These are phyloP conservation scores for Ascochyta clinopodiicola DNA, from an alignment of 2,329 filamentous ascomycete genomes.

Conservation along the genomic window DNA sequence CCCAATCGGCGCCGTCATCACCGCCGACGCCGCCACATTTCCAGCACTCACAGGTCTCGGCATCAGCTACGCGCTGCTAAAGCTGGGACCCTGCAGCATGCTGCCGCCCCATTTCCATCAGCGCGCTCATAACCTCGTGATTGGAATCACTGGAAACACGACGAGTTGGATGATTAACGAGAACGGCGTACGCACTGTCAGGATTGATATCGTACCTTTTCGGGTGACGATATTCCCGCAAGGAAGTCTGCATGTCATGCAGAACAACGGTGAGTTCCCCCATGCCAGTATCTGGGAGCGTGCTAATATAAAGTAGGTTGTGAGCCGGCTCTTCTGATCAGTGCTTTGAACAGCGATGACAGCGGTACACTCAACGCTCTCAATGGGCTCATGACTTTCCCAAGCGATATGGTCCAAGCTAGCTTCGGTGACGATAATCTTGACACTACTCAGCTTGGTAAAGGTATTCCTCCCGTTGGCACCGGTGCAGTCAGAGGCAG, in stretches of 20 bases:
- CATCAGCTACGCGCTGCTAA: slow-evolving; percentile 56
- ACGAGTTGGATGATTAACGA: slow-evolving; percentile 61
- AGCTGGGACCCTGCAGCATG: slow-evolving; percentile 60
- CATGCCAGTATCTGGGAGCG: background rate
- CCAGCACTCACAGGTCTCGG: slow-evolving; percentile 56
- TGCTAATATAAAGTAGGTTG: slow-evolving; percentile 47
- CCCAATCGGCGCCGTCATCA: slow-evolving; percentile 57
- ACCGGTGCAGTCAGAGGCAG: slow-evolving; percentile 53
- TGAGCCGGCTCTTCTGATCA: slow-evolving; percentile 57
- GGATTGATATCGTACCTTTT: slow-evolving; percentile 51
- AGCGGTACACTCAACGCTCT: slow-evolving; percentile 58
- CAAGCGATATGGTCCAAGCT: slow-evolving; percentile 52
- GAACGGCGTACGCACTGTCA: slow-evolving; percentile 56
- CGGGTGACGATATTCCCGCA: slow-evolving; percentile 60
- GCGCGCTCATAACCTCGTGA: slow-evolving; percentile 58
- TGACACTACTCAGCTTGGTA: slow-evolving; percentile 39
- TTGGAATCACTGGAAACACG: slow-evolving; percentile 56
- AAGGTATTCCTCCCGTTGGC: slow-evolving; percentile 48
- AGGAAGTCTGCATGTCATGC: slow-evolving; percentile 59
- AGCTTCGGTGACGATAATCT: slow-evolving; percentile 50
- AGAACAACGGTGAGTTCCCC: slow-evolving; percentile 54
- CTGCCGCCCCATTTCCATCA: slow-evolving; percentile 60
- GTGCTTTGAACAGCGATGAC: slow-evolving; percentile 58
- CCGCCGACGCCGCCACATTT: slow-evolving; percentile 60
- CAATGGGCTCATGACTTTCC: slow-evolving; percentile 52